phyloP scores from a whole-genome alignment of 306 rosid genomes.

The Prunus davidiana region DNA sequence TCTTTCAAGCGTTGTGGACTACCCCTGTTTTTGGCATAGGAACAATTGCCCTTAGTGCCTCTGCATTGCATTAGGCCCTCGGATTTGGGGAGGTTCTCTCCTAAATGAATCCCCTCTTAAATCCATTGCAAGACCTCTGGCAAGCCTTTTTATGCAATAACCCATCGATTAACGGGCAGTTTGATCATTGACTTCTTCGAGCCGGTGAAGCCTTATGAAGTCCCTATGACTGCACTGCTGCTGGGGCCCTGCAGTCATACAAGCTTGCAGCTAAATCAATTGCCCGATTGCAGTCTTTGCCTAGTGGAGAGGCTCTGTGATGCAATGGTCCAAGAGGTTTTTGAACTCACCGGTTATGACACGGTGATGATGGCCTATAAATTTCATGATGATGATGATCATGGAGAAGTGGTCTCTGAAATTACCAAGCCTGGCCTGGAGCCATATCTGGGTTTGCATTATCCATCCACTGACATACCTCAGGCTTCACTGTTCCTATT shows the following conservation, averaged over 20 bases:
- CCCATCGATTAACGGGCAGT: conserved; percentile 79
- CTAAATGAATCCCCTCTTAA: conserved; percentile 64
- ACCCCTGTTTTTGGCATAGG: conserved; percentile 85
- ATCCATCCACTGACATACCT: conserved; percentile 95
- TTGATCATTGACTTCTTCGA: conserved; percentile 78
- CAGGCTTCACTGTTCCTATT: conserved; percentile 90
- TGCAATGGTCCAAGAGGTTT: conserved; percentile 92
- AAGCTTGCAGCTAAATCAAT: conserved; percentile 96
- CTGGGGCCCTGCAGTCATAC: conserved; percentile 91
- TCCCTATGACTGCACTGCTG: conserved; percentile 69
- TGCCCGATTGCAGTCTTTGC: conserved; percentile 71
- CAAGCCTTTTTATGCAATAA: conserved; percentile 87
- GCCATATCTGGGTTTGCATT: conserved; percentile 88
- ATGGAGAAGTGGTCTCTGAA: conserved; percentile 90
- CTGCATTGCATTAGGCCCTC: conserved; percentile 81
- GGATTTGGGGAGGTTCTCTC: conserved; percentile 87
- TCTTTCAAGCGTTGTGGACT: conserved; percentile 75
- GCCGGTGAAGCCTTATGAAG: conserved; percentile 90
- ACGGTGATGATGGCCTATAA: conserved; percentile 92
- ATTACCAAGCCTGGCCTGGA: conserved; percentile 72
- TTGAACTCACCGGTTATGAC: conserved; percentile 93
- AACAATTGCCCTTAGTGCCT: conserved; percentile 75
- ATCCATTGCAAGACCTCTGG: conserved; percentile 97
- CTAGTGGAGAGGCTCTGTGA: conserved; percentile 92
- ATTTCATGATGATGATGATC: conserved; percentile 86